These are phyloP conservation scores for Bertia moriformis DNA, from an alignment of 2,329 filamentous ascomycete species.

Conservation along the genomic window DNA sequence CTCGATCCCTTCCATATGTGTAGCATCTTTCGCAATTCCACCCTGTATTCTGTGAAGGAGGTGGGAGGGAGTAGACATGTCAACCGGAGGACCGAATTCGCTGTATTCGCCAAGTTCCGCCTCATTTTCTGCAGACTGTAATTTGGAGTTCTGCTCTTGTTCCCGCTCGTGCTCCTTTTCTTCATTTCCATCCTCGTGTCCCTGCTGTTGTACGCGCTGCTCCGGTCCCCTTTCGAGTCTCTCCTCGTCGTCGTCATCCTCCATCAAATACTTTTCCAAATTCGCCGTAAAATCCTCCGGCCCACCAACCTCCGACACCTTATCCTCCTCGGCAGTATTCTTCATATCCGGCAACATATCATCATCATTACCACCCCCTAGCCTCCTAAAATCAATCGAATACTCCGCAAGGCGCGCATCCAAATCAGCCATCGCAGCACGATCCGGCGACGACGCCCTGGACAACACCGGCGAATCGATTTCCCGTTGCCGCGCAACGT, in stretches of 20 bases:
- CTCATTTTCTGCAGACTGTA: slow-evolving; percentile 13
- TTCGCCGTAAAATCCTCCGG: slow-evolving; percentile 24
- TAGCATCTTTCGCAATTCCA: slow-evolving; percentile 12
- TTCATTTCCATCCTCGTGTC: neutral
- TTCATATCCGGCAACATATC: slow-evolving; percentile 11
- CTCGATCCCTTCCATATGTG: slow-evolving; percentile 18
- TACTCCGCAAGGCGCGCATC: slow-evolving; percentile 22
- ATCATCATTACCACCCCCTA: slow-evolving; percentile 13
- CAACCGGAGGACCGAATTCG: slow-evolving; percentile 22
- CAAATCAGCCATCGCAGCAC: slow-evolving; percentile 13
- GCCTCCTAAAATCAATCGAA: slow-evolving; percentile 19
- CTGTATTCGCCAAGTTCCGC: slow-evolving; percentile 18
- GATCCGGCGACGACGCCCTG: slow-evolving; percentile 9
- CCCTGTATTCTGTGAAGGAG: slow-evolving; percentile 15
- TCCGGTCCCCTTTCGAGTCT: slow-evolving; percentile 3
- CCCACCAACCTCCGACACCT: slow-evolving; percentile 19
- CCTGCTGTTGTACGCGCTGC: slow-evolving; percentile 2
- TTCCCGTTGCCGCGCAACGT: neutral
- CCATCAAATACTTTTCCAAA: slow-evolving; percentile 20
- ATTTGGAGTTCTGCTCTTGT: slow-evolving; percentile 3
- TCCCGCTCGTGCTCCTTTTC: neutral
- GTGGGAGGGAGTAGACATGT: slow-evolving; percentile 25
- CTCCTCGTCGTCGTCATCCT: slow-evolving; percentile 8
- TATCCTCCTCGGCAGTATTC: slow-evolving; percentile 10
- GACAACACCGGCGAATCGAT: slow-evolving; percentile 5